Evolutionary conservation across 1,284 basidiomycete species (phyloP), one percentile per base, ranked within the genome.

Genomic region (Caloboletus inedulis): DNA sequence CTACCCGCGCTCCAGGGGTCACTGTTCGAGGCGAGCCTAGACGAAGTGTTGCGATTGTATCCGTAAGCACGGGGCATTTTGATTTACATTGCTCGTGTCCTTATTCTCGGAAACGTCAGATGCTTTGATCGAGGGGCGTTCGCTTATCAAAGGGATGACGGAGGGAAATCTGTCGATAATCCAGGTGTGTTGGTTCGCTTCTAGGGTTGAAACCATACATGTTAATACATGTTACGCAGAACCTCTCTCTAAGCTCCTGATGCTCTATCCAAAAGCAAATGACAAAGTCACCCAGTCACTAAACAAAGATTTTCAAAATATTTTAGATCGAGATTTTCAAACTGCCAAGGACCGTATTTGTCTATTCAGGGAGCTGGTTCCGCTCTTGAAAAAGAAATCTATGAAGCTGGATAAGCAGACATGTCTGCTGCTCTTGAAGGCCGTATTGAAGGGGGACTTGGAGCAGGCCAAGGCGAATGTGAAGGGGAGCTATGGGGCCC

Each of bases 21-120:
- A 10, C 2, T 70, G 12, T 67, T 62, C 21, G 65, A 62, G 33
- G 59, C 46, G 3, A 47, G 62, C 14, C n/a, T 68, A 9, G 60
- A 70, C 7, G 40, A 53, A 9, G 50, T 60, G 1, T 2, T 54
- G 16, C 16, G n/a, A 12, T 7, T 58, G 4, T 73, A 64, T 51
- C 63, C 66, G 71, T 72, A 49, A 43, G 70, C 58, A 4, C 0
- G 1, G 16, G 1, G 1, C 8, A 13, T 21, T 4, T 23, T 31
- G 1, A 3, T 8, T 43, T 10, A 2, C 0, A 18, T 12, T 25
- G 14, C 30, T 34, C 18, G 8, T 40, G 1, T 19, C 13, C 39
- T 51, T 3, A 52, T 23, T 33, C 0, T 6, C 5, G 16, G 9
- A 27, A 21, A 19, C 33, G 1, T 29, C 21, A 68, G 64, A n/a